Evolutionary conservation across 148 eudicot species (phyloP), one percentile per base, ranked within the genome.

Genomic region (Pharnaceum exiguum): DNA sequence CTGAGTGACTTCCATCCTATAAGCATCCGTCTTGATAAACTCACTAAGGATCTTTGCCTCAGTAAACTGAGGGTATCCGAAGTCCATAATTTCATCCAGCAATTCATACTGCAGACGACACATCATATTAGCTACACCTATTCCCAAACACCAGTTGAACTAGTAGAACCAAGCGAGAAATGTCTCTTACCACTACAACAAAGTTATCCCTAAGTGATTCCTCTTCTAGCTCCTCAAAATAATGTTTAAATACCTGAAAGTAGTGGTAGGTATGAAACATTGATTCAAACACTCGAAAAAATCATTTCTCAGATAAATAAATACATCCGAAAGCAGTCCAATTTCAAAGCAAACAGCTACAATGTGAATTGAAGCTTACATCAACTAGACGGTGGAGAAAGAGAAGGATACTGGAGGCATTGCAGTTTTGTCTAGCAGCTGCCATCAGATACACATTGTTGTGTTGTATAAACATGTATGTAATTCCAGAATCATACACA

Each of bases 31-130:
- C 74, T 93, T 93, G 37, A 93, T 93, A 62, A 88, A 93, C 70
- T 93, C 99, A 27, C 89, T 88, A 15, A 93, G 87, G 75, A 93
- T 93, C 74, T 83, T 93, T 39, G 96, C 99, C 77, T 88, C 99
- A 11, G 96, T 93, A 70, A 75, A 93, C 62, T 88, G 99, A 57
- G 99, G 99, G 77, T 93, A 93, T 16, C 99, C 99, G 54, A 88
- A 93, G 67, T 93, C 99, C 99, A 93, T 93, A 59, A 93, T 88
- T 71, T 93, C 99, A 27, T 93, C 99, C 55, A 93, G 99, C 60
- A 93, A 62, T 71, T 93, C 99, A 59, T 93, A 93, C 99, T 93
- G 81, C 70, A 57, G 51, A 65, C 18, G 47, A 65, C 44, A 36
- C 40, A 53, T 37, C 40, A 42, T 46, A 45, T 17, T 39, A 66